Percentiles rank a stretch among this genome's conserved stretches.
These are phyloP conservation scores for Dactylellina sp. DNA, from an alignment of 2,329 filamentous ascomycete genomes.

Conservation along the genomic window DNA sequence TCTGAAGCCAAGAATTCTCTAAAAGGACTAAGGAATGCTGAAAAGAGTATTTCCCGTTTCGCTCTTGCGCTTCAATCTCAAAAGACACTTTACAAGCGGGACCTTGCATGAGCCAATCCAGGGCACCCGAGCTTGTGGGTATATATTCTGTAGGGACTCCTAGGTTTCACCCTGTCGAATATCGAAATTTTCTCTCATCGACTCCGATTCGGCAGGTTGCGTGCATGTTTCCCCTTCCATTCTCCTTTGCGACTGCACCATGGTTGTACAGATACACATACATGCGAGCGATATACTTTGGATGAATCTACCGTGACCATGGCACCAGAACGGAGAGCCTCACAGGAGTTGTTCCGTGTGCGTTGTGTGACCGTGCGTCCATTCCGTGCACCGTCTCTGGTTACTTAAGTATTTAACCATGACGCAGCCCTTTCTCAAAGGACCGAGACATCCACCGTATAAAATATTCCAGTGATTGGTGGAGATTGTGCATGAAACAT, in stretches of 20 bases:
- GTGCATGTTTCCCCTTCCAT: slow-evolving; percentile 5
- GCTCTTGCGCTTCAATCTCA: not conserved
- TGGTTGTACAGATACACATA: slow-evolving; percentile 37
- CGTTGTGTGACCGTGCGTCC: slow-evolving; percentile 5
- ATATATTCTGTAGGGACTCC: slow-evolving; percentile 4
- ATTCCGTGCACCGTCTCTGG: not conserved
- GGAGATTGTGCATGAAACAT: not conserved
- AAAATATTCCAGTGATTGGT: not conserved
- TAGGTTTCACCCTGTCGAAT: not conserved
- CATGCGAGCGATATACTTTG: slow-evolving; percentile 6
- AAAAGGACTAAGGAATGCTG: not conserved
- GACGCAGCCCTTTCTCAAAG: not conserved
- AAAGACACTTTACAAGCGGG: slow-evolving; percentile 1
- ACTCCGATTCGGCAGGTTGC: slow-evolving; percentile 45
- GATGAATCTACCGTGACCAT: not conserved
- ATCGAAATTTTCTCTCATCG: slow-evolving; percentile 3
- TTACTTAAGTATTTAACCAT: not conserved
- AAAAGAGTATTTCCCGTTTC: not conserved
- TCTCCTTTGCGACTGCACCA: too few species aligned
- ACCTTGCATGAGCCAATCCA: slow-evolving; percentile 32
- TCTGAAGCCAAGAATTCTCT: slow-evolving; percentile 2
- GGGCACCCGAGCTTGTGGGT: not conserved
- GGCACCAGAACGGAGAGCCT: not conserved
- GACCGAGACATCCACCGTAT: not conserved
- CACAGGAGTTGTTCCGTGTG: not conserved